A percentile compares a stretch with the other conserved stretches of the same genome.
These are phyloP conservation scores for Darksidea phi DNA, from an alignment of 495 filamentous ascomycete genomes.

Conservation along the genomic window DNA sequence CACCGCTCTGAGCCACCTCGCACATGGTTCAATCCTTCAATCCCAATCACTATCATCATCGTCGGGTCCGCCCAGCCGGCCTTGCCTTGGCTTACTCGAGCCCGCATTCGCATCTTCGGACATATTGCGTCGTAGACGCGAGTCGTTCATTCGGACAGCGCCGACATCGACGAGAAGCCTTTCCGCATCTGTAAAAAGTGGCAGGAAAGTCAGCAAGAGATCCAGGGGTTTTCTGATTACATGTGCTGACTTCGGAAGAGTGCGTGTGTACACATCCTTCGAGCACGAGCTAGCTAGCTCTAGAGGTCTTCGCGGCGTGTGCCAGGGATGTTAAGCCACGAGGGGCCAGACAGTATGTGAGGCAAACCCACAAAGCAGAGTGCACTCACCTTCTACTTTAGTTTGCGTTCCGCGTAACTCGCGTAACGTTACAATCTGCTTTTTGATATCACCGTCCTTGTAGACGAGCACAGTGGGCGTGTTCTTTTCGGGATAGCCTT, in stretches of 20 bases:
- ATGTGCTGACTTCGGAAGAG: no score
- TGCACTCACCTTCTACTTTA: conserved; percentile 57
- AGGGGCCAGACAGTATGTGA: no score
- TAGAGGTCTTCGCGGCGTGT: no score
- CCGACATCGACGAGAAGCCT: conserved; percentile 76
- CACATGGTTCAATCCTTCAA: conserved; percentile 19
- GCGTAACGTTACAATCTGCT: conserved; percentile 80
- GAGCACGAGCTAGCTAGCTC: no score
- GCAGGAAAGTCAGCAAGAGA: conserved; percentile 20
- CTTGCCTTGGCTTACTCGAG: conserved; percentile 50
- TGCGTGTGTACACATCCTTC: no score
- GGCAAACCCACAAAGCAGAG: background rate
- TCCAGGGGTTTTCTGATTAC: background rate
- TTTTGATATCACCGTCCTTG: conserved; percentile 83
- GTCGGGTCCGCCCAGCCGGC: conserved; percentile 25
- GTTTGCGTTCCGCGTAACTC: conserved; percentile 72
- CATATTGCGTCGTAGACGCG: conserved; percentile 67
- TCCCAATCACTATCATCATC: conserved; percentile 46
- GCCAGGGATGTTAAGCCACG: no score
- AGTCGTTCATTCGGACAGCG: conserved; percentile 71
- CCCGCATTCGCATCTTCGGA: conserved; percentile 55
- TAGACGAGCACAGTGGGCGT: conserved; percentile 94
- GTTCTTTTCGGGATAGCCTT: conserved; percentile 91
- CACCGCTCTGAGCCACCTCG: no score
- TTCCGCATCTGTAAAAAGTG: conserved; percentile 57